Conservation (phyloP, 148 eudicot species). For the Persicaria tinctoria region DNA sequence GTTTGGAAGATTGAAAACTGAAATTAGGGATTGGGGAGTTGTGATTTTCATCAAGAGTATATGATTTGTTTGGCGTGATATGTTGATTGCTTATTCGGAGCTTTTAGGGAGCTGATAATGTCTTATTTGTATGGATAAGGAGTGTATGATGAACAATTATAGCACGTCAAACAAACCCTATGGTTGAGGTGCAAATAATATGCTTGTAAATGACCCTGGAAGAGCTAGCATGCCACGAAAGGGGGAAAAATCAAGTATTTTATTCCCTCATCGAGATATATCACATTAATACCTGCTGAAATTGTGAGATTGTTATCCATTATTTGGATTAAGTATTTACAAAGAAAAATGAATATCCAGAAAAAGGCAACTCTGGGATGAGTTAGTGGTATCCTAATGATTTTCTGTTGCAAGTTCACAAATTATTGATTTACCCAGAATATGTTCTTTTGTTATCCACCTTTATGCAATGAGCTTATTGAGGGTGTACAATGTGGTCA, state of each 20-base stretch:
- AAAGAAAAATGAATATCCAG: background rate
- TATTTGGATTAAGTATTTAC: background rate
- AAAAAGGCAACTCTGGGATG: background rate
- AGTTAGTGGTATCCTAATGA: background rate
- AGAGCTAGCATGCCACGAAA: background rate
- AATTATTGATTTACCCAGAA: background rate
- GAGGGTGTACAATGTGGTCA: background rate
- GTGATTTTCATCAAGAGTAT: background rate
- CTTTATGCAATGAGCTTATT: background rate
- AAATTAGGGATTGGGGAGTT: background rate
- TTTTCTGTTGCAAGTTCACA: background rate
- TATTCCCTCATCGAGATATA: background rate
- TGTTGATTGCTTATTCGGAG: no score
- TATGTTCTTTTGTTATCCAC: background rate
- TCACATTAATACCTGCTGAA: background rate
- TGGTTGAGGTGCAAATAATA: background rate
- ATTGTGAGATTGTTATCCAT: background rate
- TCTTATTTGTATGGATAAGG: no score
- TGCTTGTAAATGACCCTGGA: slow-evolving; percentile 1
- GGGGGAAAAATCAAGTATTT: background rate
- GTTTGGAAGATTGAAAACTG: background rate
- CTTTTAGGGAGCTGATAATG: no score
- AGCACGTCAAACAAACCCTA: no score
- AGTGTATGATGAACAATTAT: no score
- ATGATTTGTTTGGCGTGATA: background rate